Base-by-base conservation (phyloP, 306 rosid species). In the Trifolium subterraneum region DNA sequence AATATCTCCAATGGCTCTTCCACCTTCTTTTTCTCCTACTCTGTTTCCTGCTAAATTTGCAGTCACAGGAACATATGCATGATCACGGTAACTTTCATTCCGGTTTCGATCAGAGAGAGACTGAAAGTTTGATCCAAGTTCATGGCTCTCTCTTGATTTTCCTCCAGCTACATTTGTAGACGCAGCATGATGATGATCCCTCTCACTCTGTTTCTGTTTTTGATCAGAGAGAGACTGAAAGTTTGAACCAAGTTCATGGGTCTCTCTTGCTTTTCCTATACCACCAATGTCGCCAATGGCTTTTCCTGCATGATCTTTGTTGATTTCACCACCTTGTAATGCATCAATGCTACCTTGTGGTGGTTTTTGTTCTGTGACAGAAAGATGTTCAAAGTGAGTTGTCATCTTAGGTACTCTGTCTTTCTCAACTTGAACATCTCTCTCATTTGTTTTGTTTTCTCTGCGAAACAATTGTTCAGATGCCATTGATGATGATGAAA, bases 321-420 rank as follows among this genome's bases (percentile, higher is more conserved):
- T 25, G 0, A 7, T 2, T 31, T 67, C 62, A 7, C 82, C 84
- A 25, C 80, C 72, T 22, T 62, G 80, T 3, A 73, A 77, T 4
- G 47, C 74, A 10, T 71, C 67, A 7, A 66, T 23, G 79, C 64
- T 58, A 4, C 84, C 82, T 4, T 77, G 87, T 0, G 81, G 85
- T 7, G 70, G 56, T 0, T 76, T 81, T 22, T 79, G 78, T 1
- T 10, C 80, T 1, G 80, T 71, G 18, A 25, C 92, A 0, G 87
- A 74, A 4, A 89, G 69, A n/a, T 83, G 74, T 84, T 90, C 90
- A 3, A 87, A 88, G 42, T 84, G 93, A 29, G 80, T 74, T 6
- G 93, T 19, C 66, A 88, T 84, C 68, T 87, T 84, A 0, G 92
- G 92, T 2, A 88, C 96, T 13, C 36, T 71, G 58, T 86, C 76